These are phyloP conservation scores for Cucurbita argyrosperma DNA, from an alignment of 306 rosid genomes.

Conservation along the genomic window DNA sequence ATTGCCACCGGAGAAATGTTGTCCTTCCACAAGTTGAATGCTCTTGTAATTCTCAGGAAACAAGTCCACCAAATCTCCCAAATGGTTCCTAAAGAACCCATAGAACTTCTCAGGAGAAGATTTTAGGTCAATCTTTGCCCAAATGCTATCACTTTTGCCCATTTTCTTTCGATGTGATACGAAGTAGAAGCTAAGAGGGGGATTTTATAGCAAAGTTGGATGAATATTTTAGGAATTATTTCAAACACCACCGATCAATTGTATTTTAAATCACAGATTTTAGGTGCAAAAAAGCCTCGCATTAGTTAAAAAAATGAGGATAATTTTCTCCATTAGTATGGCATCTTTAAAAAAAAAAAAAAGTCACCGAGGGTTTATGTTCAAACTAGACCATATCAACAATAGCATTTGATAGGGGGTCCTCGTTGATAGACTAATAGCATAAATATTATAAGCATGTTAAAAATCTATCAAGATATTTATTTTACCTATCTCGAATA, in stretches of 20 bases:
- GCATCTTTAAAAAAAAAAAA: no score
- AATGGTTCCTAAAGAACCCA: constrained; percentile 10
- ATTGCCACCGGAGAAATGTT: neutral
- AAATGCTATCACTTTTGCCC: constrained; percentile 2
- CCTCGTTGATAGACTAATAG: no score
- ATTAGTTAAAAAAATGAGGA: no score
- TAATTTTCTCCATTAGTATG: no score
- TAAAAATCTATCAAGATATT: no score
- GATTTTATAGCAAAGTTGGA: neutral
- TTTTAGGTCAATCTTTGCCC: constrained; percentile 10
- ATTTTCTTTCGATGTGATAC: neutral
- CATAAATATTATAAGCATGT: no score
- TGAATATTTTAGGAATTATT: neutral
- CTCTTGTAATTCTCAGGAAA: constrained; percentile 1
- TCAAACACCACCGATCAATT: neutral
- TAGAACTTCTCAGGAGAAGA: constrained; percentile 4
- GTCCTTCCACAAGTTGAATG: constrained; percentile 7
- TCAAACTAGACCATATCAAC: no score
- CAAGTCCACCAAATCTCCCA: constrained; percentile 9
- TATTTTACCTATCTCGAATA: no score
- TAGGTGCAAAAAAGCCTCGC: no score
- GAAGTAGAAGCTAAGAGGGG: neutral
- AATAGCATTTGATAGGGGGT: no score
- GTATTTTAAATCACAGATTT: no score
- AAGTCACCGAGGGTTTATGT: no score